A percentile compares a stretch with the other conserved stretches of the same genome.
Evolutionary conservation across 805 yeast species (phyloP).

Genomic region (Lipomyces orientalis): DNA sequence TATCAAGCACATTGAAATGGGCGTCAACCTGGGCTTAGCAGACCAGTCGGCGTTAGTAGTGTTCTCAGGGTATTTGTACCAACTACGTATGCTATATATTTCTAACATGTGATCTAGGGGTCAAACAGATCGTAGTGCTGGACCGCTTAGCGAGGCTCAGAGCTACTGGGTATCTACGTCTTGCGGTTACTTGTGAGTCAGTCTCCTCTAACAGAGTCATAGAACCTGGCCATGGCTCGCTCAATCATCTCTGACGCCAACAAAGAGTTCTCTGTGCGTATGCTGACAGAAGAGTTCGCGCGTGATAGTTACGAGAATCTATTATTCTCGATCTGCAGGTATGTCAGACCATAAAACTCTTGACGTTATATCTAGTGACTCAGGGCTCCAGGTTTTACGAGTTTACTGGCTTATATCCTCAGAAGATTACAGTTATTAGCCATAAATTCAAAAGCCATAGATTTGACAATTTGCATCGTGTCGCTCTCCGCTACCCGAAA

Average conservation of each 20-base stretch:
- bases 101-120: conserved; percentile 49
- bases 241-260: conserved; percentile 7
- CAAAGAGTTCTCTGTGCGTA: conserved; percentile 36
- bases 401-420: conserved; percentile 55
- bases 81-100: not conserved
- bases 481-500: conserved; percentile 38
- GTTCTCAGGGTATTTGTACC: conserved; percentile 53
- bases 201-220: not conserved
- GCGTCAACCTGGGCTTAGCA: conserved; percentile 48
- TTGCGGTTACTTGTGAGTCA: conserved; percentile 49
- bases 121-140: conserved; percentile 63
- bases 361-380: not conserved
- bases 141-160: conserved; percentile 60
- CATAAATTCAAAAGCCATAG: conserved; percentile 74
- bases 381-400: conserved; percentile 48
- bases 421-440: conserved; percentile 63
- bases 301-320: conserved; percentile 82
- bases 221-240: conserved; percentile 25
- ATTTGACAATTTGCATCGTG: conserved; percentile 48
- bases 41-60: conserved; percentile 50
- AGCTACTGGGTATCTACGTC: conserved; percentile 49
- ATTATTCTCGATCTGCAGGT: conserved; percentile 54
- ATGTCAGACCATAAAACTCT: not conserved
- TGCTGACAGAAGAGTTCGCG: conserved; percentile 71
- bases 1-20: conserved; percentile 61